These are phyloP conservation scores for Botrytis aclada DNA, from an alignment of 2,329 filamentous ascomycete species.

Conservation along the genomic window DNA sequence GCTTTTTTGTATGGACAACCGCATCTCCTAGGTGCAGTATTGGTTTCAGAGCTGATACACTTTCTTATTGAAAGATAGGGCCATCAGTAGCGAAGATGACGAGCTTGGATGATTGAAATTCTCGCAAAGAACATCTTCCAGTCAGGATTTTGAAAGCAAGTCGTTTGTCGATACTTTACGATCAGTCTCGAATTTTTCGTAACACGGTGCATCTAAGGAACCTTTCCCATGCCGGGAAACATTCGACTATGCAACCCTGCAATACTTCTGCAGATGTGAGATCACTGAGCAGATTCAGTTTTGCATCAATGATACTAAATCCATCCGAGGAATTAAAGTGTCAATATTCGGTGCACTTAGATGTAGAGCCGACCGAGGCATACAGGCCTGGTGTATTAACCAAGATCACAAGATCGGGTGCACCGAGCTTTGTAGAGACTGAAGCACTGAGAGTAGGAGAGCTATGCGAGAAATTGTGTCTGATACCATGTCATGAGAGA, in stretches of 20 bases:
- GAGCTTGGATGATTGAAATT: too few species aligned
- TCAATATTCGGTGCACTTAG: neutral
- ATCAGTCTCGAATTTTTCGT: neutral
- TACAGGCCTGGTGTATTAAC: neutral
- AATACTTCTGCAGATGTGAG: neutral
- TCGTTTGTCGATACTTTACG: neutral
- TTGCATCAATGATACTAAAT: neutral
- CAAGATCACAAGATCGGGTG: neutral
- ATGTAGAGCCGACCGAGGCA: neutral
- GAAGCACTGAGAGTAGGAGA: neutral
- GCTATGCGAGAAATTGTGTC: neutral
- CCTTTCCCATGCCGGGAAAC: too few species aligned
- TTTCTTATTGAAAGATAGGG: too few species aligned
- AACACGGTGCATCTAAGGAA: neutral
- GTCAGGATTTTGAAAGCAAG: too few species aligned
- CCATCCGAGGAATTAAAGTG: neutral
- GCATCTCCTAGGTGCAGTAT: too few species aligned
- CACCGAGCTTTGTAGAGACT: neutral
- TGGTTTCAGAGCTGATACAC: too few species aligned
- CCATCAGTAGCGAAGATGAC: too few species aligned
- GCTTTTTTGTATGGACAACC: too few species aligned
- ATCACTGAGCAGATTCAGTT: neutral
- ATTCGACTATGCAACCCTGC: neutral
- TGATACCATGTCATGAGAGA: neutral
- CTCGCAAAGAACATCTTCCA: too few species aligned